Conservation (phyloP, 257 asterid genomes). For the Buddleja alternifolia region DNA sequence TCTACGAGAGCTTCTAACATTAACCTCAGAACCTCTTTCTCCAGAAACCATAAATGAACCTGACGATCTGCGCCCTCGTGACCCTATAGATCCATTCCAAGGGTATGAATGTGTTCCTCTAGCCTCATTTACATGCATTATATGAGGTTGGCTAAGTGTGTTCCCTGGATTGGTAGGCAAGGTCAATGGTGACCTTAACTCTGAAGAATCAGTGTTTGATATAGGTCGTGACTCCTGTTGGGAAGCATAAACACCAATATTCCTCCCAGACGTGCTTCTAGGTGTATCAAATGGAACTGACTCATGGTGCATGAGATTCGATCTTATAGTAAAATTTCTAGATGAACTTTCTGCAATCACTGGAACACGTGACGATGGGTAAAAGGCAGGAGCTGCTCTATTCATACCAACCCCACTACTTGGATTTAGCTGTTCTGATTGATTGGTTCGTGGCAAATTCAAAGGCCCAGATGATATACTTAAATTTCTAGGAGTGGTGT, state of each 20-base stretch:
- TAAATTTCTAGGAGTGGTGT: constrained; percentile 47
- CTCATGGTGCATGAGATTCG: constrained; percentile 52
- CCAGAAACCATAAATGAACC: constrained; percentile 44
- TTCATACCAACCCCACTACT: constrained; percentile 46
- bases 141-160: constrained; percentile 46
- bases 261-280: constrained; percentile 47
- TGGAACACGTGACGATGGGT: constrained; percentile 47
- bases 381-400: constrained; percentile 39
- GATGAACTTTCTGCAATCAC: constrained; percentile 49
- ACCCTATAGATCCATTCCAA: constrained; percentile 52
- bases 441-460: constrained; percentile 42
- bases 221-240: constrained; percentile 35
- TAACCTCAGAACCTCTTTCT: constrained; percentile 48
- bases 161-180: constrained; percentile 38
- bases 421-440: constrained; percentile 44
- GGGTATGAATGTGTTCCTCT: constrained; percentile 49
- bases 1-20: constrained; percentile 49
- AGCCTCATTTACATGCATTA: constrained; percentile 46
- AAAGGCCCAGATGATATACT: constrained; percentile 45
- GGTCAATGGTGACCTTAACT: constrained; percentile 43
- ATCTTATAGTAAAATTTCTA: constrained; percentile 44
- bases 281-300: constrained; percentile 42
- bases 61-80: constrained; percentile 54
- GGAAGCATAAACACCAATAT: constrained; percentile 39
- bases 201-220: constrained; percentile 40